Evolutionary conservation across 1,284 basidiomycete species (phyloP), one percentile per base, ranked within the genome.

Genomic region (Leccinum fallax): DNA sequence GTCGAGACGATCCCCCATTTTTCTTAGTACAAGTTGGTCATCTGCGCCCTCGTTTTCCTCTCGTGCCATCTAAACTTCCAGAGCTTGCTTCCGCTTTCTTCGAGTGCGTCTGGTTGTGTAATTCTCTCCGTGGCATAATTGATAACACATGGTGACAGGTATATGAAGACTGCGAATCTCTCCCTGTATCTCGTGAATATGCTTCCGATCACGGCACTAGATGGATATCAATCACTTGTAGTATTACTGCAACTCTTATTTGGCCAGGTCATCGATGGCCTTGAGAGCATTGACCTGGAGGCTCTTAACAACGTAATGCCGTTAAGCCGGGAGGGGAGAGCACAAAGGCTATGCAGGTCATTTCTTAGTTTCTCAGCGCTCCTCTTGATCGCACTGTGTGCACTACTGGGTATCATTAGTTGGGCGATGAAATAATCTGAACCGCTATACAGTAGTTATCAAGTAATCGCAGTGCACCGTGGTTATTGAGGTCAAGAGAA

Each of bases 171-270:
- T 68, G 79, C 88, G 0, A 86, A 84, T 21, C 73, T 91, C 26
- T 91, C 89, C 2, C 78, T 92, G 0, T 92, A 82, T 71, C 74
- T 91, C 63, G 84, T 92, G 74, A 93, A 93, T 72, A 80, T 89
- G 26, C 77, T 92, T 10, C 89, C 90, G 0, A 71, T 92, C 21
- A 80, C 82, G 2, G 74, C 77, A 54, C 77, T 93, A 30, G 90
- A 93, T 61, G 90, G 90, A 30, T 72, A 77, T 8, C 81, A 86
- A 64, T 72, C 85, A 24, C 75, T 88, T 4, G 67, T 67, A 10
- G 71, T 77, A 8, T 56, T 82, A 5, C 67, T 87, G 15, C 78
- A 81, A 53, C 55, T 73, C 6, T 55, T 64, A 8, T 64, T n/a
- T 26, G 28, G 55, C 32, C 54, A 55, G 46, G 32, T 46, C 11